Conservation (phyloP, 768 basidiomycete genomes). For the Suillus brevipes region DNA sequence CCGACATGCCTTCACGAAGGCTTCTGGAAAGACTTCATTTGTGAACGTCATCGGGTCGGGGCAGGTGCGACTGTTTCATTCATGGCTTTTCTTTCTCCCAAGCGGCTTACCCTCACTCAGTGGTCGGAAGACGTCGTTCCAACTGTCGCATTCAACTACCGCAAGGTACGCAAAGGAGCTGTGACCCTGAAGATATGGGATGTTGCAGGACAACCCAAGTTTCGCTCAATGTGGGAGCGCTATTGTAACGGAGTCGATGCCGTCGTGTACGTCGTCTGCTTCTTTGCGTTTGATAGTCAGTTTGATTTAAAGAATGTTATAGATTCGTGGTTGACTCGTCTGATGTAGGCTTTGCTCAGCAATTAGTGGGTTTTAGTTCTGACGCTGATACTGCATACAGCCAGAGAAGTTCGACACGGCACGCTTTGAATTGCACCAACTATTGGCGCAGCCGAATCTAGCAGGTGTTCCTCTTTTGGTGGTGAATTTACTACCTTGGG, state of each 20-base stretch:
- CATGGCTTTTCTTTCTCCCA: slow-evolving; percentile 8
- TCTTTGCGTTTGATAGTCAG: background rate
- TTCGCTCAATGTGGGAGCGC: slow-evolving; percentile 93
- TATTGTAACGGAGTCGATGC: slow-evolving; percentile 94
- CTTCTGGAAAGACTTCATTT: slow-evolving; percentile 93
- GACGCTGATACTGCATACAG: slow-evolving; percentile 38
- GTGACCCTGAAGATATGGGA: slow-evolving; percentile 95
- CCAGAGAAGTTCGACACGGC: slow-evolving; percentile 81
- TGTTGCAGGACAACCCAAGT: slow-evolving; percentile 92
- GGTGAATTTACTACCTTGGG: slow-evolving; percentile 43
- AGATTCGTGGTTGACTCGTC: slow-evolving; percentile 93
- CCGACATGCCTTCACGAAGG: slow-evolving; percentile 42
- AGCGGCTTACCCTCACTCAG: slow-evolving; percentile 36
- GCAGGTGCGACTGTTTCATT: slow-evolving; percentile 46
- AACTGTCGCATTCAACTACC: slow-evolving; percentile 90
- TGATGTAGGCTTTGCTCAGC: slow-evolving; percentile 57
- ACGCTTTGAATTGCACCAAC: slow-evolving; percentile 80
- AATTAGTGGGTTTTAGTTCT: background rate
- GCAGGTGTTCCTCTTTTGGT: slow-evolving; percentile 79
- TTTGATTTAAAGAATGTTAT: slow-evolving; percentile 2
- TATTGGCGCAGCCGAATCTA: slow-evolving; percentile 66
- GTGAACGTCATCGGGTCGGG: slow-evolving; percentile 90
- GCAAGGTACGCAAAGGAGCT: slow-evolving; percentile 86
- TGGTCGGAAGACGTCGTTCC: slow-evolving; percentile 98
- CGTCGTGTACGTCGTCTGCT: slow-evolving; percentile 62